Evolutionary conservation across 2,329 filamentous ascomycete species (phyloP).

Genomic region (Pseudogymnoascus sp.): DNA sequence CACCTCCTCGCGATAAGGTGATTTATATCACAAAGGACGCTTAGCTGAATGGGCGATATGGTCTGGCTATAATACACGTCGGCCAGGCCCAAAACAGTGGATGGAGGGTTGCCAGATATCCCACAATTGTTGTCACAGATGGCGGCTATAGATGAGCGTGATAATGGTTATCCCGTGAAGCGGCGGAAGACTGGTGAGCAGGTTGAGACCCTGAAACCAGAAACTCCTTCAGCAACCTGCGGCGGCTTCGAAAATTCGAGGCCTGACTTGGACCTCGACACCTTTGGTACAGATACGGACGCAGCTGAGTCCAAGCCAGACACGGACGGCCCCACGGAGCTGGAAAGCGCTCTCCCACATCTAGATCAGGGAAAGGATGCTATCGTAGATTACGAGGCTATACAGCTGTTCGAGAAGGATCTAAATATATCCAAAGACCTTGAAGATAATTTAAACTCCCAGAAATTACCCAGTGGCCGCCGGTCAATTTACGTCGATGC

Average conservation of each 20-base stretch:
- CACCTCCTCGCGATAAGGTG: neutral
- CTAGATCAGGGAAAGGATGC: constrained; percentile 62
- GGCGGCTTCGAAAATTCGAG: neutral
- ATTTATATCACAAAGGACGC: neutral
- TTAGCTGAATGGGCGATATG: neutral
- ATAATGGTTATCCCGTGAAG: neutral
- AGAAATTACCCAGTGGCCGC: constrained; percentile 64
- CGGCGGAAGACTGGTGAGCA: neutral
- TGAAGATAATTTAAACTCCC: constrained; percentile 46
- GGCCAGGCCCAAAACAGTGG: neutral
- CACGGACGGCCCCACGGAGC: constrained; percentile 48
- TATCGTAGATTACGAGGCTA: constrained; percentile 71
- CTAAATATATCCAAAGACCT: constrained; percentile 33
- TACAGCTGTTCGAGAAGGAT: constrained; percentile 38
- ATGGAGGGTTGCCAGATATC: neutral
- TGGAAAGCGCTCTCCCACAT: constrained; percentile 64
- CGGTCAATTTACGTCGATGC: constrained; percentile 96
- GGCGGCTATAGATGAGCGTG: neutral
- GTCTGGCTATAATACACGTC: neutral
- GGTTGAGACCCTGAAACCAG: neutral
- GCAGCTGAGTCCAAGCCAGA: constrained; percentile 10
- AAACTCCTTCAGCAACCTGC: neutral
- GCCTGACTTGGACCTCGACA: neutral
- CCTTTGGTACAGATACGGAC: neutral
- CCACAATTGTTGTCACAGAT: neutral